A percentile compares a stretch with the other conserved stretches of the same genome.
These are phyloP conservation scores for Carallia pectinifolia DNA, from an alignment of 345 rosid genomes.

Conservation along the genomic window DNA sequence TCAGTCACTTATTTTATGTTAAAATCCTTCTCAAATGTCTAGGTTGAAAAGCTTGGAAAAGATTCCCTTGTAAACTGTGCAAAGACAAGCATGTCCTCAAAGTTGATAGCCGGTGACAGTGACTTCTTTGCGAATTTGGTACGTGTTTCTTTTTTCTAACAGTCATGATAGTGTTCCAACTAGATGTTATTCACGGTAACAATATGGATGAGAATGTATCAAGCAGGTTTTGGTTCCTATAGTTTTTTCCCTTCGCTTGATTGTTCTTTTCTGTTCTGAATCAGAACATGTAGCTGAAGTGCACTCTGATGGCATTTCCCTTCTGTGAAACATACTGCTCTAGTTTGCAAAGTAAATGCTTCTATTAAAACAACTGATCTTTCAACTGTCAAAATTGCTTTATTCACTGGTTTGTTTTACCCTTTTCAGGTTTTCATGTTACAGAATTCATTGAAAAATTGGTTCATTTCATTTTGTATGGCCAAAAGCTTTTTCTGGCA, in stretches of 20 bases:
- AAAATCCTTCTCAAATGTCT: neutral
- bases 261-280: too few species aligned
- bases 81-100: slow-evolving; percentile 98
- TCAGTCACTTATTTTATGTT: too few species aligned
- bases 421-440: neutral
- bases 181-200: too few species aligned
- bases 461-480: too few species aligned
- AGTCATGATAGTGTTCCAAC: too few species aligned
- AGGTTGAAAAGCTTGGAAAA: slow-evolving; percentile 97
- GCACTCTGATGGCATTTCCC: too few species aligned
- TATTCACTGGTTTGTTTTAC: neutral
- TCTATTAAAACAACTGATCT: neutral
- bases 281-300: too few species aligned
- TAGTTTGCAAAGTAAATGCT: neutral
- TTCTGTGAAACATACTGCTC: neutral
- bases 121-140: slow-evolving; percentile 96
- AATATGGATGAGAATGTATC: too few species aligned
- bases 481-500: neutral
- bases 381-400: neutral
- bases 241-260: too few species aligned
- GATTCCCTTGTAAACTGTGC: slow-evolving; percentile 89
- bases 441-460: too few species aligned
- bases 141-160: slow-evolving; percentile 16
- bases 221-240: too few species aligned
- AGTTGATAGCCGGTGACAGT: slow-evolving; percentile 84